A percentile compares a stretch with the other conserved stretches of the same genome.
Evolutionary conservation across 2,329 filamentous ascomycete species (phyloP).

Genomic region (Botrytis paeoniae): DNA sequence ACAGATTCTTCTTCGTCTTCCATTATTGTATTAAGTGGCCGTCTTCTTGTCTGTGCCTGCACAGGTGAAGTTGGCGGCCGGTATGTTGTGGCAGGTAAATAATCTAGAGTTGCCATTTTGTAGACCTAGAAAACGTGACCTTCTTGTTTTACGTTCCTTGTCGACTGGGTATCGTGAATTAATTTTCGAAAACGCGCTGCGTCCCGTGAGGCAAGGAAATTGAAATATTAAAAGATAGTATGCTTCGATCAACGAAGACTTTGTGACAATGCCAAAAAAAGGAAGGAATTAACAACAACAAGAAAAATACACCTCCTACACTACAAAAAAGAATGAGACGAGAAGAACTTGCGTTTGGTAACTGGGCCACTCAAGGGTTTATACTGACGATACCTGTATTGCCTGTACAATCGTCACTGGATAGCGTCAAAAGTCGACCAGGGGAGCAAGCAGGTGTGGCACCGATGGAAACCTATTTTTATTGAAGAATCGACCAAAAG

Average conservation of each 20-base stretch:
- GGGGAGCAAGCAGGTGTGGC: constrained; percentile 2
- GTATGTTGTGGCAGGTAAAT: constrained; percentile 50
- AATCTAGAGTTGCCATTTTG: constrained; percentile 40
- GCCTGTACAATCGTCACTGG: constrained; percentile 7
- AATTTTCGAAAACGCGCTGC: constrained; percentile 33
- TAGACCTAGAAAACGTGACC: constrained; percentile 24
- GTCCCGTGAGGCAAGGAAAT: constrained; percentile 26
- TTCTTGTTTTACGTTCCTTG: constrained; percentile 25
- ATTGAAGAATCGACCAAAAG: constrained; percentile 20
- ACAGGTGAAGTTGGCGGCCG: constrained; percentile 46
- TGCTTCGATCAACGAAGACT: constrained; percentile 42
- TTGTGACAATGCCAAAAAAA: constrained; percentile 24
- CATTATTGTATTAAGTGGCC: constrained; percentile 62
- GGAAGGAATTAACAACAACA: constrained; percentile 22
- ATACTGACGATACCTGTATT: constrained; percentile 14
- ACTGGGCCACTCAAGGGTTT: constrained; percentile 17
- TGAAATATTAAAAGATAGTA: constrained; percentile 38
- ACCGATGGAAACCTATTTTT: constrained; percentile 5
- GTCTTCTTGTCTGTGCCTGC: constrained; percentile 52
- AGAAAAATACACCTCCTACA: constrained; percentile 18
- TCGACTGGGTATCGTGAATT: constrained; percentile 25
- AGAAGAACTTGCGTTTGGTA: constrained; percentile 8
- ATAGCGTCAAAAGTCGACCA: constrained; percentile 8
- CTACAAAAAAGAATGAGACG: constrained; percentile 13
- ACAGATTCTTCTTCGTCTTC: constrained; percentile 47